These are phyloP conservation scores for Parachlorella kessleri DNA, from an alignment of 139 green algal genomes.

Conservation along the genomic window DNA sequence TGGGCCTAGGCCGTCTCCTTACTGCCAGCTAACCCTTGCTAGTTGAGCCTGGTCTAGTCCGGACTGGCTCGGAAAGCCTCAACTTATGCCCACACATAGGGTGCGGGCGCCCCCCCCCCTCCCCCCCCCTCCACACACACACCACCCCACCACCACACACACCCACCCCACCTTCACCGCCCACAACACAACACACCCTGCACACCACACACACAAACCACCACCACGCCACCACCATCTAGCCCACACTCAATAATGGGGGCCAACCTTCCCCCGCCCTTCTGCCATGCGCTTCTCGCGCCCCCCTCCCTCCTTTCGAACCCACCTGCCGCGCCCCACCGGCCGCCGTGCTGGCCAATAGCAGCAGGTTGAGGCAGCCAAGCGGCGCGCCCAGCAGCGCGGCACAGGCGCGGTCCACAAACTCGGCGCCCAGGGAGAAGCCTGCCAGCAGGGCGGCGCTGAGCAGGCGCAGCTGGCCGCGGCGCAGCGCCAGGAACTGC, in stretches of 20 bases:
- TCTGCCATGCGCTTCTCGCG: not conserved
- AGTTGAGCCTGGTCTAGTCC: not conserved
- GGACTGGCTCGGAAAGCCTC: not conserved
- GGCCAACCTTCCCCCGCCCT: not conserved
- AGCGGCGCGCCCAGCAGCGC: conserved; percentile 15
- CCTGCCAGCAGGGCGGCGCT: conserved; percentile 24
- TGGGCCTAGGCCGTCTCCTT: too few relatives aligned
- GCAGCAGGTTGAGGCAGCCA: conserved; percentile 34
- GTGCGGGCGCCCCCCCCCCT: too few relatives aligned
- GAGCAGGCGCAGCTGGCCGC: conserved; percentile 24
- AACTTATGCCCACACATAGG: too few relatives aligned
- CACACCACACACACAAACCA: too few relatives aligned
- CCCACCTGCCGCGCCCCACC: conserved; percentile 14
- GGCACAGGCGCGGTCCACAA: conserved; percentile 13
- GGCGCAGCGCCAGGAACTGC: not conserved
- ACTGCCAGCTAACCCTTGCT: too few relatives aligned
- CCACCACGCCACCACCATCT: too few relatives aligned
- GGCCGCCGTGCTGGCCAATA: conserved; percentile 26
- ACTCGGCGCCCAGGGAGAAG: conserved; percentile 22
- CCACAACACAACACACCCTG: too few relatives aligned
- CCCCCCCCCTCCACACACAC: too few relatives aligned
- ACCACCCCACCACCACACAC: too few relatives aligned
- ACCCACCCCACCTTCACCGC: too few relatives aligned
- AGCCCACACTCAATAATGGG: not conserved
- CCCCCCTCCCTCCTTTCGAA: not conserved